These are phyloP conservation scores for Aspergillus unguis DNA, from an alignment of 2,329 filamentous ascomycete genomes.

Conservation along the genomic window DNA sequence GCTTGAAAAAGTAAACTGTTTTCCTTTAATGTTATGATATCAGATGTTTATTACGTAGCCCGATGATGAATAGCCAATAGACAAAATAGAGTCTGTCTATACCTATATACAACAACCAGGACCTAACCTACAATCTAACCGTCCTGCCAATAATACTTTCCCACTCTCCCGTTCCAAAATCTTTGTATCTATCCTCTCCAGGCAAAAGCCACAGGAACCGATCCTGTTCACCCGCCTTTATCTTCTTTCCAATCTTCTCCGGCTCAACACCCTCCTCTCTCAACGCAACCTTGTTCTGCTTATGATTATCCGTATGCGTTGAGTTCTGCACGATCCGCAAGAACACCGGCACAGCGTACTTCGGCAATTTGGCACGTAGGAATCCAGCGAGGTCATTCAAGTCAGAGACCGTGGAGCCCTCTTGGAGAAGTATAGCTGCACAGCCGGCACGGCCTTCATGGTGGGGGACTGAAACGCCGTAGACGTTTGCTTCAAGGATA, in stretches of 20 bases:
- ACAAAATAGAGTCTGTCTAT: too few species aligned
- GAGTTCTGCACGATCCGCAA: slow-evolving; percentile 56
- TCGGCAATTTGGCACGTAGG: slow-evolving; percentile 59
- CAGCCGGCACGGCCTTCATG: slow-evolving; percentile 68
- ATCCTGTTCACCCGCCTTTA: slow-evolving; percentile 43
- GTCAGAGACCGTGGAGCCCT: slow-evolving; percentile 46
- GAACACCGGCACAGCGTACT: slow-evolving; percentile 74
- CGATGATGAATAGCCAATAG: too few species aligned
- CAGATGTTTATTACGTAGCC: neutral
- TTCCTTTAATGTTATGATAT: neutral
- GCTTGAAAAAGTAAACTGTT: slow-evolving; percentile 61
- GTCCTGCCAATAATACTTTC: slow-evolving; percentile 46
- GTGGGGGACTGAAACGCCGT: slow-evolving; percentile 62
- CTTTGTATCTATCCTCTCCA: slow-evolving; percentile 53
- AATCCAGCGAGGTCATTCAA: slow-evolving; percentile 60
- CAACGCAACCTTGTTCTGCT: slow-evolving; percentile 73
- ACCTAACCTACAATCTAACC: slow-evolving; percentile 42
- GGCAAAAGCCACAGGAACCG: slow-evolving; percentile 52
- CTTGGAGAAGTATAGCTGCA: slow-evolving; percentile 55
- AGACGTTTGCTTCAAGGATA: slow-evolving; percentile 66
- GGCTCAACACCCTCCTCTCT: slow-evolving; percentile 65
- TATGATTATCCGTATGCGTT: slow-evolving; percentile 62
- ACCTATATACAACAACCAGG: too few species aligned
- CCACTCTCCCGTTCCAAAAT: slow-evolving; percentile 61
- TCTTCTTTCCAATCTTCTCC: slow-evolving; percentile 43